Conservation (phyloP, 306 rosid genomes). For the Ormosia semicastrata region DNA sequence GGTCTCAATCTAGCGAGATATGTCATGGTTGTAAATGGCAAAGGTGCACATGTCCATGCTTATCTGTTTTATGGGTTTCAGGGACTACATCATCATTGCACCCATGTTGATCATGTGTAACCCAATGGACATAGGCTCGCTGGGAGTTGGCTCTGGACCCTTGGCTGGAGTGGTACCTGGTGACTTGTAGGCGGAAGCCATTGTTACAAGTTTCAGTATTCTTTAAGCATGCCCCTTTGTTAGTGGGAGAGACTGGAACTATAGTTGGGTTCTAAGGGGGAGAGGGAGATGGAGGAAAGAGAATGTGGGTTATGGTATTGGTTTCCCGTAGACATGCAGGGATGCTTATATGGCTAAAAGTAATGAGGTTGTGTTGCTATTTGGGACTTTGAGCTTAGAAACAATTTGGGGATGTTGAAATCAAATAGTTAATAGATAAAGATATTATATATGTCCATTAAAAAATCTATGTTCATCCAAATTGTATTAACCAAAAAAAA, state of each 20-base stretch:
- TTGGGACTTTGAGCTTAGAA: not conserved
- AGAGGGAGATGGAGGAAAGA: conserved; percentile 1
- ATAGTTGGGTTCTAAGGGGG: not conserved
- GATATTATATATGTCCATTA: too few species aligned
- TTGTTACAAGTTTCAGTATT: too few species aligned
- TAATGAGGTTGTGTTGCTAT: not conserved
- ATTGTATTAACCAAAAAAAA: too few species aligned
- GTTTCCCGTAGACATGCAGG: conserved; percentile 34
- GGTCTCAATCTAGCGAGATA: conserved; percentile 69
- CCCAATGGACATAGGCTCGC: conserved; percentile 42
- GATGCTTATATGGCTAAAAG: not conserved
- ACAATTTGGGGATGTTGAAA: not conserved
- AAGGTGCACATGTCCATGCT: conserved; percentile 65
- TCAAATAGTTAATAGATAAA: too few species aligned
- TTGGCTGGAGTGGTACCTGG: conserved; percentile 30
- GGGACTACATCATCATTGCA: conserved; percentile 45
- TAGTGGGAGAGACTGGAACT: too few species aligned
- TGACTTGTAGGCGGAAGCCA: conserved; percentile 36
- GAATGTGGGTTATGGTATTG: conserved; percentile 5
- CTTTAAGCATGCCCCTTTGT: too few species aligned
- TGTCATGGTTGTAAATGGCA: conserved; percentile 71
- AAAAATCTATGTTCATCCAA: too few species aligned
- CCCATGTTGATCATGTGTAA: conserved; percentile 60
- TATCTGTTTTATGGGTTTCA: conserved; percentile 59
- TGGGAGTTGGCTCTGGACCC: conserved; percentile 35